Base-by-base conservation (phyloP, 2,329 filamentous ascomycete species). In the Nemania diffusa region DNA sequence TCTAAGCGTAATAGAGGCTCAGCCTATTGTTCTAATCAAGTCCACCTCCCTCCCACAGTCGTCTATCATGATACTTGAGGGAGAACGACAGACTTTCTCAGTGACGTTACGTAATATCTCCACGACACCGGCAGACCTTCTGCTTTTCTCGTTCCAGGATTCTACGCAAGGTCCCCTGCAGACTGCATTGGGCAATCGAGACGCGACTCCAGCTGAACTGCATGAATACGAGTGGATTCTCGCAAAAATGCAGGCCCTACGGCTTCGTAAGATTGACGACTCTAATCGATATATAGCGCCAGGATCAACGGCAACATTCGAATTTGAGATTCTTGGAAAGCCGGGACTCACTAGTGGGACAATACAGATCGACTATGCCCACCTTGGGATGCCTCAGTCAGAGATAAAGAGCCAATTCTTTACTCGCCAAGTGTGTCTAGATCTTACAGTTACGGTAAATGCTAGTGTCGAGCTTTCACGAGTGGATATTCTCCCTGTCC, bases 41-140 rank as follows among this genome's bases (percentile, higher is more conserved):
- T 90, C 90, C 7, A 91, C 91, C 3, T 93, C 91, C 13, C 84
- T 97, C 1, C 88, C 91, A 0, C 94, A 97, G 75, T 92, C 92
- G 24, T 92, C 93, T 9, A 83, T 97, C 40, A 97, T 97, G 94
- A 86, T 99, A 11, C 84, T 99, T 5, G 95, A 98, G 80, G 96
- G 96, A 50, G 95, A 99, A 79, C 87, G 87, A 24, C 90, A 90
- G 72, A 83, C 84, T 0, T 97, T 98, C 75, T 90, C 88, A 0
- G 85, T 97, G 17, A 94, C 91, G 0, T 81, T 98, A 15, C 87
- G 91, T 71, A 99, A 99, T 71, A 83, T 88, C 0, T 72, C 77
- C 6, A 82, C 84, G 0, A 94, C 91, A 1, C 84, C 92, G 1
- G 92, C 93, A 1, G 93, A 97, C 75, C 90, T 98, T 62, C 82